A percentile compares a stretch with the other conserved stretches of the same genome.
phyloP scores from a whole-genome alignment of 2,329 filamentous ascomycete genomes.

The Scolecobasidium constrictum region DNA sequence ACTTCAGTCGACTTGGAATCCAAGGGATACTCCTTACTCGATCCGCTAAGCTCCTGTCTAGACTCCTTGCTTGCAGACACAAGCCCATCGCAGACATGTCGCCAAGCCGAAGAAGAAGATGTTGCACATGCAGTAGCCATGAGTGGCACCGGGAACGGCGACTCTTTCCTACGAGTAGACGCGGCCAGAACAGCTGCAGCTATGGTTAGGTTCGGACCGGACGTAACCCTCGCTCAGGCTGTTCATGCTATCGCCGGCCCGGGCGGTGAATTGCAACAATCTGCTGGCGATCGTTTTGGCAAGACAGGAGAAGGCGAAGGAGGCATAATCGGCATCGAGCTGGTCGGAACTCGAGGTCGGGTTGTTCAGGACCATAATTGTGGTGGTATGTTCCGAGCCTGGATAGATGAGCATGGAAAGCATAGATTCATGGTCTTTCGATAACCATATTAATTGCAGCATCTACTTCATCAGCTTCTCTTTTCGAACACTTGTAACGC shows the following conservation, averaged over 20 bases:
- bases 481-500: no score
- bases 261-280: slow-evolving; percentile 61
- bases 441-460: slow-evolving; percentile 18
- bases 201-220: slow-evolving; percentile 52
- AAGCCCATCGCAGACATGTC: no score
- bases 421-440: slow-evolving; percentile 49
- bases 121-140: slow-evolving; percentile 23
- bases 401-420: slow-evolving; percentile 52
- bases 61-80: not conserved
- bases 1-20: not conserved
- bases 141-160: slow-evolving; percentile 79
- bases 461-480: not conserved
- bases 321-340: slow-evolving; percentile 74
- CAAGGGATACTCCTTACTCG: not conserved
- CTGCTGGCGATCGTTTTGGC: slow-evolving; percentile 63
- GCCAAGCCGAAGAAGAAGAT: slow-evolving; percentile 11
- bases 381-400: slow-evolving; percentile 78
- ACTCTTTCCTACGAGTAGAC: slow-evolving; percentile 66
- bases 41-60: not conserved
- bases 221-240: slow-evolving; percentile 44
- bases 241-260: slow-evolving; percentile 57
- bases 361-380: slow-evolving; percentile 75
- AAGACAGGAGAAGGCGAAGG: slow-evolving; percentile 69
- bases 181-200: slow-evolving; percentile 64
- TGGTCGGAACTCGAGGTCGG: slow-evolving; percentile 38